Evolutionary conservation across 345 rosid genomes (phyloP), one percentile per base, ranked within the genome.

Genomic region (Acer negundo): DNA sequence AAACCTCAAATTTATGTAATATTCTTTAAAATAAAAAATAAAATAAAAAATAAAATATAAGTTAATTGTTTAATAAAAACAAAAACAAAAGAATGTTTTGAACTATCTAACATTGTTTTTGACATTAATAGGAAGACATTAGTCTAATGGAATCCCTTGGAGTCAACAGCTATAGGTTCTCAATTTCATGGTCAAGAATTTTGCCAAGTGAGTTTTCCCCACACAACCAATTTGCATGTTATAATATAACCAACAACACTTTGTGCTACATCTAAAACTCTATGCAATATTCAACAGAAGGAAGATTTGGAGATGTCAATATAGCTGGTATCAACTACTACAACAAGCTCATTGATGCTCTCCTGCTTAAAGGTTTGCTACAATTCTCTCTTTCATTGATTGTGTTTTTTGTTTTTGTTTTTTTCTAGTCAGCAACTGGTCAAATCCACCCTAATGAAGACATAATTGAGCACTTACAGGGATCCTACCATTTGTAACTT

Each of bases 161-260:
- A 40, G 89, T 85, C 64, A 85, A 89, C 72, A 88, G 92, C 81
- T 92, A 91, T 65, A 86, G 97, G 22, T 90, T 94, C 78, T 92
- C 96, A 12, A 90, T 92, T 64, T 92, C 98, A 58, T 92, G 96
- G 98, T 85, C 97, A 6, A 84, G 97, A 83, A 63, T 93, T 72
- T 85, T 94, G 77, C 97, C 98, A 3, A 83, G 98, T 94, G 73
- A 80, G 92, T 61, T 62, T 67, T 61, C 19, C 13, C 55, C 15
- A 10, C 47, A 3, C 22, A 12, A 65, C 1, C 19, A n/a, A 10
- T 35, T 72, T 72, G 49, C 65, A n/a, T 6, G 65, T 35, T 13
- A 10, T 56, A 72, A 35, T 55, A 49, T 55, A n/a, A n/a, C n/a
- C n/a, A n/a, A n/a, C n/a, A n/a, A 42, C 42, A 35, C 22, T 35